A percentile compares a stretch with the other conserved stretches of the same genome.
Conservation (phyloP, 768 basidiomycete genomes). For the Suillus spraguei region DNA sequence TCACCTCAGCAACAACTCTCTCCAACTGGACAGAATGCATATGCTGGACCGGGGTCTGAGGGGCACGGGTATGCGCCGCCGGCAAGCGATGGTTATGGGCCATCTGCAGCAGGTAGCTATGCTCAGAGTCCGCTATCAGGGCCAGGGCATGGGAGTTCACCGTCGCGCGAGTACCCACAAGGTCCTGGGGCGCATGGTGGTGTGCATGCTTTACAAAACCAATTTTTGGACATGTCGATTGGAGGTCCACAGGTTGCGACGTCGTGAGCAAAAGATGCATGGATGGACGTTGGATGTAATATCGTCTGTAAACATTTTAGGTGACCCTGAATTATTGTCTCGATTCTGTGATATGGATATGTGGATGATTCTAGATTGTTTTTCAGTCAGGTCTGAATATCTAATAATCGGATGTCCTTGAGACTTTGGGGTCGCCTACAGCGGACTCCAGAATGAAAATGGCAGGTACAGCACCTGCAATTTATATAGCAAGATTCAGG, state of each 20-base stretch:
- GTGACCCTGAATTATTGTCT: neutral
- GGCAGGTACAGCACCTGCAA: no score
- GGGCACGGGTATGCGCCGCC: slow-evolving; percentile 21
- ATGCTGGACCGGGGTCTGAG: slow-evolving; percentile 17
- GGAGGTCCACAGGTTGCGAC: slow-evolving; percentile 17
- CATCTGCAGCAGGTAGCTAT: slow-evolving; percentile 16
- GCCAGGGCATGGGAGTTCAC: slow-evolving; percentile 9
- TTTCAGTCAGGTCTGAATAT: neutral
- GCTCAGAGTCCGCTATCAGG: slow-evolving; percentile 17
- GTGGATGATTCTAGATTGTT: neutral
- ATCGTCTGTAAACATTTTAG: neutral
- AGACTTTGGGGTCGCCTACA: neutral
- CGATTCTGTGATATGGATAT: neutral
- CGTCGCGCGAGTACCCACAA: neutral
- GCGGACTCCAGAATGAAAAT: no score
- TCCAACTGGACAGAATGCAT: neutral
- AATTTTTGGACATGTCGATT: slow-evolving; percentile 35
- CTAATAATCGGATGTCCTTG: neutral
- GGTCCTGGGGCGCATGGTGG: slow-evolving; percentile 13
- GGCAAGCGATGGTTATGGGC: slow-evolving; percentile 19
- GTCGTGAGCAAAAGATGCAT: neutral
- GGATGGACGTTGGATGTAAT: neutral
- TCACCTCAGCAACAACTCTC: slow-evolving; percentile 22
- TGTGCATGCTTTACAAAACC: slow-evolving; percentile 28
- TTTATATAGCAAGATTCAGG: no score